These are phyloP conservation scores for Paracorniculantispora psalliotae DNA, from an alignment of 2,329 filamentous ascomycete genomes.

Conservation along the genomic window DNA sequence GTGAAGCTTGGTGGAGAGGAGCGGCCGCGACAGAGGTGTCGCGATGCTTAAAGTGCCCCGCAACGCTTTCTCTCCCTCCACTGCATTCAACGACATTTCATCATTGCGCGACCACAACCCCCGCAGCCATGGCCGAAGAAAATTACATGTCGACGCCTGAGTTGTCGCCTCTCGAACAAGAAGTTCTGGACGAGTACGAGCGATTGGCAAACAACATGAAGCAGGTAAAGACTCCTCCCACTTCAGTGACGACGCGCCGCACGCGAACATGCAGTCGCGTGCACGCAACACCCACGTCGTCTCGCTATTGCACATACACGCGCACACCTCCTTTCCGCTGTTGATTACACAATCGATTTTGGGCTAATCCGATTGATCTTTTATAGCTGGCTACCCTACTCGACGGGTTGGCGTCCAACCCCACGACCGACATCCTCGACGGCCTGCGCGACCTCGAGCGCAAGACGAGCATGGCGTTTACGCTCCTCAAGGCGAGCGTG, in stretches of 20 bases:
- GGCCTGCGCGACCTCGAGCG: conserved; percentile 82
- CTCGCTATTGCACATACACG: too few relatives aligned
- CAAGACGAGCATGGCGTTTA: conserved; percentile 93
- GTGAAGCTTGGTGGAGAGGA: background rate
- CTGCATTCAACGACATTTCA: background rate
- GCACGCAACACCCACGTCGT: background rate
- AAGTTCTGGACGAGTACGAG: conserved; percentile 92
- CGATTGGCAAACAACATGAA: conserved; percentile 86
- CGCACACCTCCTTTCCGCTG: too few relatives aligned
- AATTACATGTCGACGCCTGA: conserved; percentile 43
- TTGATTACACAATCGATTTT: too few relatives aligned
- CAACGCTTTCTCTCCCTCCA: background rate
- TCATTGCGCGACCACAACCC: too few relatives aligned
- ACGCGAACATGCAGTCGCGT: background rate
- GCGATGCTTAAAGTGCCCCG: background rate
- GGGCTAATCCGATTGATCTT: too few relatives aligned
- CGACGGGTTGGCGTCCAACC: conserved; percentile 60
- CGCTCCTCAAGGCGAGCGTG: conserved; percentile 92
- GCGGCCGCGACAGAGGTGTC: background rate
- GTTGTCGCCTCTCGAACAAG: conserved; percentile 79
- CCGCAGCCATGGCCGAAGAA: conserved; percentile 11
- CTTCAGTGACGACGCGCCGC: background rate
- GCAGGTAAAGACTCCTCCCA: conserved; percentile 51
- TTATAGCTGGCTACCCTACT: conserved; percentile 53
- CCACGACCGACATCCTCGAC: conserved; percentile 79